Percentiles rank a stretch among this genome's conserved stretches.
These are phyloP conservation scores for Gremmenia infestans DNA, from an alignment of 2,329 filamentous ascomycete species.

Conservation along the genomic window DNA sequence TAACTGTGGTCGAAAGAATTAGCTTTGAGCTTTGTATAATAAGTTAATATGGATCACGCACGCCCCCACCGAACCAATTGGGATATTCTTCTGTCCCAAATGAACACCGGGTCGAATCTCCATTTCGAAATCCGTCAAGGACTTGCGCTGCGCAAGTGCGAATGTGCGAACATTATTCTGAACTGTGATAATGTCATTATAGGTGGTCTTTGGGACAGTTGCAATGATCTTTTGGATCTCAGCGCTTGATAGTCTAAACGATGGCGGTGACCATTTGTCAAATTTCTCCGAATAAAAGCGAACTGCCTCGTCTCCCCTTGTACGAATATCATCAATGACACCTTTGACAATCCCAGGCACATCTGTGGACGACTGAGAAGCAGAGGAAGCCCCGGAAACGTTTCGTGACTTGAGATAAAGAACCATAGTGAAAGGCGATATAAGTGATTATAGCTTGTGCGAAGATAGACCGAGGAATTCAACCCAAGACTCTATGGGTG, in stretches of 20 bases:
- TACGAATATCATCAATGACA: too few relatives aligned
- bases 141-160: slow-evolving; percentile 41
- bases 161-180: slow-evolving; percentile 46
- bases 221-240: slow-evolving; percentile 41
- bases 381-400: too few relatives aligned
- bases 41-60: slow-evolving; percentile 26
- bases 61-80: slow-evolving; percentile 42
- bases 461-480: too few relatives aligned
- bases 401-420: too few relatives aligned
- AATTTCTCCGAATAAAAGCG: slow-evolving; percentile 47
- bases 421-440: too few relatives aligned
- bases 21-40: too few relatives aligned
- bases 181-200: slow-evolving; percentile 45
- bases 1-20: too few relatives aligned
- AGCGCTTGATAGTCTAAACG: slow-evolving; percentile 42
- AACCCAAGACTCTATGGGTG: too few relatives aligned
- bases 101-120: slow-evolving; percentile 47
- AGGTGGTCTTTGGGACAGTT: too few relatives aligned
- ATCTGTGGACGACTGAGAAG: too few relatives aligned
- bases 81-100: slow-evolving; percentile 46
- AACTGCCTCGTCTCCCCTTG: slow-evolving; percentile 33
- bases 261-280: slow-evolving; percentile 46
- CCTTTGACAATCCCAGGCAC: too few relatives aligned
- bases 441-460: too few relatives aligned
- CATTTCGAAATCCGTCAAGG: slow-evolving; percentile 45